phyloP scores from a whole-genome alignment of 1,284 basidiomycete species.

The Ceratorhiza oryzae-sativae region DNA sequence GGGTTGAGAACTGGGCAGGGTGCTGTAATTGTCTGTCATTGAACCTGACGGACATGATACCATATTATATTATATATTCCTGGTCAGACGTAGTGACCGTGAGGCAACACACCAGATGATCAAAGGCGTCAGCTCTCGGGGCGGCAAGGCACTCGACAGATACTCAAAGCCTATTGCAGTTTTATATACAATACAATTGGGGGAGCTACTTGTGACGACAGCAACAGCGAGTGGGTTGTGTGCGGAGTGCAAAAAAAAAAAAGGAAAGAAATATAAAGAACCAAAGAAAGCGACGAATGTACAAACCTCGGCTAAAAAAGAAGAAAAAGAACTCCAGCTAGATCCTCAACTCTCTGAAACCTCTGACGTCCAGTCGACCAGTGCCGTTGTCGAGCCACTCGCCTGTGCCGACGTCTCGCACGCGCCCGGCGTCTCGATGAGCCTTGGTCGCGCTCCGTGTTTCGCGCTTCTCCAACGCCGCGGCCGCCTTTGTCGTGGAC shows the following conservation, averaged over 20 bases:
- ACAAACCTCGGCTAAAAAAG: background rate
- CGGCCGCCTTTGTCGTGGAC: constrained; percentile 51
- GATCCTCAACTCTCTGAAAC: constrained; percentile 82
- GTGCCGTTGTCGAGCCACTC: constrained; percentile 78
- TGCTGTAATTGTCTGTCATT: no score
- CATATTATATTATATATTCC: no score
- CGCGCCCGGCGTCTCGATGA: constrained; percentile 44
- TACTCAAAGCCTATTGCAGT: background rate
- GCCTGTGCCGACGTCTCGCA: constrained; percentile 33
- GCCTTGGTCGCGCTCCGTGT: constrained; percentile 26
- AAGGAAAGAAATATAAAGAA: background rate
- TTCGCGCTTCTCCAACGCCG: constrained; percentile 42
- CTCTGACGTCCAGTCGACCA: constrained; percentile 77
- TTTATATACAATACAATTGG: constrained; percentile 31
- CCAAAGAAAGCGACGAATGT: background rate
- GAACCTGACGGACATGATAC: no score
- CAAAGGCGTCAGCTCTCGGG: no score
- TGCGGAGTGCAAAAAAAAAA: background rate
- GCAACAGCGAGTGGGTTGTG: background rate
- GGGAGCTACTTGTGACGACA: background rate
- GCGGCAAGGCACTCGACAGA: no score
- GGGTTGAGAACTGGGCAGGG: no score
- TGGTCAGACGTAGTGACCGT: no score
- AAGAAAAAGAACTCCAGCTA: constrained; percentile 47
- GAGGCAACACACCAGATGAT: no score